Evolutionary conservation across 768 basidiomycete genomes (phyloP).

Genomic region (Rhodotorula kratochvilovae): DNA sequence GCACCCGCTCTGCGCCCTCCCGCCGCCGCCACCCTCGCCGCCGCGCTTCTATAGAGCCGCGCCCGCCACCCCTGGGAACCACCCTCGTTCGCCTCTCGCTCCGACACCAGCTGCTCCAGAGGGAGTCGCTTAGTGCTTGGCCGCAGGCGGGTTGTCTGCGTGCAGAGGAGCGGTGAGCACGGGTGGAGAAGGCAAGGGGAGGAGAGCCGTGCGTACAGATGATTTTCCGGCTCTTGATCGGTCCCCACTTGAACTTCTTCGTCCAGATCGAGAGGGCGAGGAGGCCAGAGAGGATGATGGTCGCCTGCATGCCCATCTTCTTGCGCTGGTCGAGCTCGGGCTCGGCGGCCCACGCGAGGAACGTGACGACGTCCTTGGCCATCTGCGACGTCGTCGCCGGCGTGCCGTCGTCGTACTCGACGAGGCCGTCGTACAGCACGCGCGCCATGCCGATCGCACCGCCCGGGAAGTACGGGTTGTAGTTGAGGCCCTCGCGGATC

Average conservation of each 20-base stretch:
- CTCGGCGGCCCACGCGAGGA: constrained; percentile 62
- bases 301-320: constrained; percentile 83
- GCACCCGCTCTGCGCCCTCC: no score
- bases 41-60: neutral
- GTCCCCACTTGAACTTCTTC: constrained; percentile 41
- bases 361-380: constrained; percentile 84
- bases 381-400: constrained; percentile 96
- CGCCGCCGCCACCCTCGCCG: no score
- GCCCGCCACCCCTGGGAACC: neutral
- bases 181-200: neutral
- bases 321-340: constrained; percentile 98
- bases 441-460: constrained; percentile 98
- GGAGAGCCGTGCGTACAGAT: constrained; percentile 12
- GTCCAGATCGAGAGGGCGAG: constrained; percentile 25
- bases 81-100: neutral
- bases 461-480: constrained; percentile 96
- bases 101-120: neutral
- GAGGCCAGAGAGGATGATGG: constrained; percentile 65
- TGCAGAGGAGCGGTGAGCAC: no score
- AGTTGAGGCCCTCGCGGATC: constrained; percentile 96
- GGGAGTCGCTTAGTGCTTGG: constrained; percentile 32
- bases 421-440: constrained; percentile 87
- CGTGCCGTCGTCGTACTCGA: constrained; percentile 94
- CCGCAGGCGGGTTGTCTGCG: constrained; percentile 36
- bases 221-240: constrained; percentile 38